Conservation (phyloP, 2,329 filamentous ascomycete species). For the Orbilia oligospora region DNA sequence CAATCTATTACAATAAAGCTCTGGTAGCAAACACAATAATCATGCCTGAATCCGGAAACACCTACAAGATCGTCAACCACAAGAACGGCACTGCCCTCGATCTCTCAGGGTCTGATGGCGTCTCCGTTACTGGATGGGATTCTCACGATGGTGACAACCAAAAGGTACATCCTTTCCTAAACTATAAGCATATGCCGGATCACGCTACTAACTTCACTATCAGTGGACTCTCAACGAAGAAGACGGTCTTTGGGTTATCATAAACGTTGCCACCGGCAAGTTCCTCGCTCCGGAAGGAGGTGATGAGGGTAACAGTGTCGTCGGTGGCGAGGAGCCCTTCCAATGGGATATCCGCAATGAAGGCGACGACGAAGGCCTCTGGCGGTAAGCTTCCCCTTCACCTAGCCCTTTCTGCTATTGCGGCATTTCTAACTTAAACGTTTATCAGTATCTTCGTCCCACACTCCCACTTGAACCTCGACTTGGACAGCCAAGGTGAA, state of each 20-base stretch:
- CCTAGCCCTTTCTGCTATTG: neutral
- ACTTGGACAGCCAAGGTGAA: slow-evolving; percentile 29
- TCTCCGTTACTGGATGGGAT: slow-evolving; percentile 23
- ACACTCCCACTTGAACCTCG: slow-evolving; percentile 15
- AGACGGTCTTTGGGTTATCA: slow-evolving; percentile 6
- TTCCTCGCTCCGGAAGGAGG: slow-evolving; percentile 3
- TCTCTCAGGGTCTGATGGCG: slow-evolving; percentile 32
- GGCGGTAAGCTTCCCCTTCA: neutral
- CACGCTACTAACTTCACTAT: neutral
- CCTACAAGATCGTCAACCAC: slow-evolving; percentile 35
- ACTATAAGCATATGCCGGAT: neutral
- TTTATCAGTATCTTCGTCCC: slow-evolving; percentile 13
- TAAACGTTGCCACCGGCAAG: neutral
- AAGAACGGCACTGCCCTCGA: slow-evolving; percentile 26
- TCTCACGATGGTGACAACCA: slow-evolving; percentile 36
- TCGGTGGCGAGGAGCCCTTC: slow-evolving; percentile 12
- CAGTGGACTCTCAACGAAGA: slow-evolving; percentile 7
- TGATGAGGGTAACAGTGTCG: neutral
- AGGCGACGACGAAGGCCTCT: slow-evolving; percentile 3
- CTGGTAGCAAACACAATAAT: slow-evolving; percentile 13
- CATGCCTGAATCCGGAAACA: slow-evolving; percentile 26
- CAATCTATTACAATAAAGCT: slow-evolving; percentile 1
- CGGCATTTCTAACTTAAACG: neutral
- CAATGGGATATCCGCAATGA: slow-evolving; percentile 27
- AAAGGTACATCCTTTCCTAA: neutral